phyloP scores from a whole-genome alignment of 106 monocot species.

The Xerophyta viscosa region DNA sequence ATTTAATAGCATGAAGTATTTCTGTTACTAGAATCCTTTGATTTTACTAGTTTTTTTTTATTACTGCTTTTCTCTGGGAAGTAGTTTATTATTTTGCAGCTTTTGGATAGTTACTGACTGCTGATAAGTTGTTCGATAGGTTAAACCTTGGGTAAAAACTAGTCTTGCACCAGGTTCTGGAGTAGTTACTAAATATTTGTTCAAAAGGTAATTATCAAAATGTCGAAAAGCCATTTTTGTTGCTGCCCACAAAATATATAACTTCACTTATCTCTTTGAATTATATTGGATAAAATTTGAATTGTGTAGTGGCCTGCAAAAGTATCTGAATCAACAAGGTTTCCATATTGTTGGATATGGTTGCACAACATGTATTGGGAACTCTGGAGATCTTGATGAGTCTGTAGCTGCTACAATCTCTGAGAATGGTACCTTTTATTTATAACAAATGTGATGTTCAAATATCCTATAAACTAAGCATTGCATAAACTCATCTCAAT shows the following conservation, averaged over 20 bases:
- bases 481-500: too few species aligned
- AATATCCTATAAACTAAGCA: too few species aligned
- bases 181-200: conserved; percentile 81
- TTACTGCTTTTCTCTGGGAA: too few species aligned
- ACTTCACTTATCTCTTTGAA: too few species aligned
- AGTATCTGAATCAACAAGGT: conserved; percentile 58
- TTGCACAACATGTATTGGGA: conserved; percentile 67
- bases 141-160: conserved; percentile 81
- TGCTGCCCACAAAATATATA: too few species aligned
- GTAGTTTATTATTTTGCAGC: background rate
- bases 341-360: conserved; percentile 68
- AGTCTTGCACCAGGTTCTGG: conserved; percentile 87
- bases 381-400: conserved; percentile 66
- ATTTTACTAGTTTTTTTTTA: too few species aligned
- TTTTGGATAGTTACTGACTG: background rate
- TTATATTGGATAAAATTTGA: too few species aligned
- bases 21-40: too few species aligned
- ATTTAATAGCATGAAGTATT: too few species aligned
- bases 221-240: background rate
- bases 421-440: too few species aligned
- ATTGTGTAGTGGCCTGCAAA: conserved; percentile 46
- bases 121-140: conserved; percentile 16
- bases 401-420: conserved; percentile 26
- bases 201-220: conserved; percentile 32
- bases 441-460: too few species aligned